Base-by-base conservation (phyloP, 192 early-diverging fungal genomes). In the Podila epicladia region DNA sequence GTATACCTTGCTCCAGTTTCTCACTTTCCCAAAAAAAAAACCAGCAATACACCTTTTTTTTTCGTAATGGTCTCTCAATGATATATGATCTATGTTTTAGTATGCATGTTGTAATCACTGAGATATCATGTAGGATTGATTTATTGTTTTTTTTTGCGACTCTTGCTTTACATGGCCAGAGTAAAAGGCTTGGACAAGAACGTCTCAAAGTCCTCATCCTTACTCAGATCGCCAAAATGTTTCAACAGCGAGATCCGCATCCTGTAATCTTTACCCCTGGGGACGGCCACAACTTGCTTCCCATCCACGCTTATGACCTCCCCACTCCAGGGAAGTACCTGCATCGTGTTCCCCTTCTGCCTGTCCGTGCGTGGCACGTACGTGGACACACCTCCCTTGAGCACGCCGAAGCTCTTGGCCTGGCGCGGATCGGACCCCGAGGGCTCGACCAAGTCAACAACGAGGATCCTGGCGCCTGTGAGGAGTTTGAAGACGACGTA, bases 131-230 rank as follows among this genome's bases (percentile, higher is more conserved):
- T n/a, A n/a, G n/a, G n/a, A n/a, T n/a, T n/a, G n/a, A n/a, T n/a
- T n/a, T n/a, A n/a, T n/a, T n/a, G n/a, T n/a, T n/a, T n/a, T n/a
- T n/a, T n/a, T n/a, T n/a, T n/a, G n/a, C 11, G 38, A 0, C 13
- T 7, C 12, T 51, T 9, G 7, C 9, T 51, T 20, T 53, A 17
- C n/a, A 5, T 53, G 17, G 22, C 24, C 28, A 65, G 19, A 22
- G 38, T 38, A 50, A 65, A 65, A 0, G 64, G 38, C 15, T 31
- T 4, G 11, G 64, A 65, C n/a, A 65, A 41, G 24, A 50, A 26
- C 15, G 64, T 15, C 48, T 84, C 83, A 55, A 71, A 84, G 70
- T 84, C 73, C 15, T 45, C 37, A 5, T 65, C 62, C 13, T 66
- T 70, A 3, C 51, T 20, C 3, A 35, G 20, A 45, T 75, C 24